Evolutionary conservation across 139 green algal species (phyloP).

Genomic region (Coelastrella sp.): DNA sequence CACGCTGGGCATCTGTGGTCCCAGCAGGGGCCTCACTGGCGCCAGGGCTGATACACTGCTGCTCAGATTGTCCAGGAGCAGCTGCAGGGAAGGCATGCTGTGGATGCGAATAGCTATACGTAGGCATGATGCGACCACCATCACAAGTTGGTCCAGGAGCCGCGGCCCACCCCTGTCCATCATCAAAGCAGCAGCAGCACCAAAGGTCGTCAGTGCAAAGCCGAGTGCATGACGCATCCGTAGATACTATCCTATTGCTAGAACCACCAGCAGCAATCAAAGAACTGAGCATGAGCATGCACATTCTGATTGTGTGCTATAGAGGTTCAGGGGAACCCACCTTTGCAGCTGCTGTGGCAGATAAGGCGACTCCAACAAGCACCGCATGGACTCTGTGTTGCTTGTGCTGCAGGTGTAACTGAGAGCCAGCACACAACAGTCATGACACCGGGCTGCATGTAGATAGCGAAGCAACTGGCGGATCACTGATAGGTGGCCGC

Average conservation of each 20-base stretch:
- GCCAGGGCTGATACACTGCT: neutral
- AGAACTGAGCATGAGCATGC: no score
- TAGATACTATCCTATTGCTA: no score
- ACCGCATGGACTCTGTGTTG: slow-evolving; percentile 16
- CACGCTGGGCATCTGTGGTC: slow-evolving; percentile 17
- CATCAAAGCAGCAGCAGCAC: no score
- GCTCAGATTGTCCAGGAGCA: neutral
- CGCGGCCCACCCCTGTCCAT: slow-evolving; percentile 22
- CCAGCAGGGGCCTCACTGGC: slow-evolving; percentile 13
- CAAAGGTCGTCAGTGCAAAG: no score
- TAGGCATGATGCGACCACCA: slow-evolving; percentile 33
- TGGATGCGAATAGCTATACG: slow-evolving; percentile 36
- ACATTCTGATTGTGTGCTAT: neutral
- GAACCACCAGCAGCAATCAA: no score
- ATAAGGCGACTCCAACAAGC: slow-evolving; percentile 8
- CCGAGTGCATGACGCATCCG: no score
- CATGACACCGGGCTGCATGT: slow-evolving; percentile 27
- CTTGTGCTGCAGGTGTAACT: slow-evolving; percentile 27
- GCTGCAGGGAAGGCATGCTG: slow-evolving; percentile 4
- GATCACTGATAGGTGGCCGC: neutral
- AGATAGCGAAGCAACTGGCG: slow-evolving; percentile 34
- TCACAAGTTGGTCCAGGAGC: slow-evolving; percentile 29
- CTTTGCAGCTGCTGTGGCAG: slow-evolving; percentile 30
- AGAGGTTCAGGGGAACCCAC: neutral
- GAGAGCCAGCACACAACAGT: slow-evolving; percentile 42